phyloP scores from a whole-genome alignment of 306 rosid species.

The Citrullus amarus region DNA sequence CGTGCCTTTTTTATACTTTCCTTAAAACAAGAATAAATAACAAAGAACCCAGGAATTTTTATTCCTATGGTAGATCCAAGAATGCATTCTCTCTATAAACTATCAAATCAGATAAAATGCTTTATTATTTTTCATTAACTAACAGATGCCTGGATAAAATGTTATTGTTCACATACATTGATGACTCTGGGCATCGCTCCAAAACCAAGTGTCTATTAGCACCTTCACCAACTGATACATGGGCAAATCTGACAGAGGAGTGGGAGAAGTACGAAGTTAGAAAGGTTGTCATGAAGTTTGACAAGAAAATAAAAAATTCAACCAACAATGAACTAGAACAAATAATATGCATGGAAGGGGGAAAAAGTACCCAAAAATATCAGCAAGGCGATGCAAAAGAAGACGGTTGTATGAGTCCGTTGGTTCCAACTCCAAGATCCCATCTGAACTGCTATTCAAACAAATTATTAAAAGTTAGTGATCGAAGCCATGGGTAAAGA shows the following conservation, averaged over 20 bases:
- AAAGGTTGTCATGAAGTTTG: not conserved
- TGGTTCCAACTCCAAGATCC: conserved; percentile 83
- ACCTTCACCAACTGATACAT: conserved; percentile 95
- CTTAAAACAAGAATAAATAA: too few species aligned
- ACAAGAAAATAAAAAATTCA: not conserved
- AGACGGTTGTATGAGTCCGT: conserved; percentile 90
- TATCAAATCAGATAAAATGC: not conserved
- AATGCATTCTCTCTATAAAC: not conserved
- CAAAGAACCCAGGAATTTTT: too few species aligned
- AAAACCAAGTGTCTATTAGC: conserved; percentile 80
- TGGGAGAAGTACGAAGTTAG: conserved; percentile 4
- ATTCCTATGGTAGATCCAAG: not conserved
- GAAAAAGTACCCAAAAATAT: conserved; percentile 75
- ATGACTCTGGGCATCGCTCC: conserved; percentile 79
- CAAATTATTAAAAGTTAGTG: not conserved
- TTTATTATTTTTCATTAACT: too few species aligned
- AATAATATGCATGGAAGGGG: not conserved
- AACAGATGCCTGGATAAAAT: not conserved
- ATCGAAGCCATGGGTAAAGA: not conserved
- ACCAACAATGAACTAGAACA: not conserved
- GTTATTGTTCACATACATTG: conserved; percentile 44
- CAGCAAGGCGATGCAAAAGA: conserved; percentile 97
- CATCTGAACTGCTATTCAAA: conserved; percentile 49
- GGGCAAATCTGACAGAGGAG: conserved; percentile 56
- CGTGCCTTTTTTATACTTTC: too few species aligned